Evolutionary conservation across 2,329 filamentous ascomycete species (phyloP), one percentile per base, ranked within the genome.

Genomic region (Zasmidium angulare): DNA sequence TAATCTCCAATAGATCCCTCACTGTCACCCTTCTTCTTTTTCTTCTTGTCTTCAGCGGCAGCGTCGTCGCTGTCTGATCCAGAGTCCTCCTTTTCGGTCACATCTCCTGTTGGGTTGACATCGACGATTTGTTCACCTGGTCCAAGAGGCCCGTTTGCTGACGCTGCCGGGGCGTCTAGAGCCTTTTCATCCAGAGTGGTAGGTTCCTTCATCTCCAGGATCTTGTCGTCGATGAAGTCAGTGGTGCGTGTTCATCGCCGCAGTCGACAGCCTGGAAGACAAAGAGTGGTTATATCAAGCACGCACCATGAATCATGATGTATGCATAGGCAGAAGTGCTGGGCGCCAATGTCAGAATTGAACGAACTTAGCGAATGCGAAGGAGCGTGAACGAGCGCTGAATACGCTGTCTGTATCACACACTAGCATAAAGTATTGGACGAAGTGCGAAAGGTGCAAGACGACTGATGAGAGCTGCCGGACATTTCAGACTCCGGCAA

Each of bases 1-100:
- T 69, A 69, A 56, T 68, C 67, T 29, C 59, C 61, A 26, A 67
- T 22, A 14, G 59, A 55, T 22, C 65, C 66, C n/a, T 48, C 29
- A n/a, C n/a, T n/a, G n/a, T n/a, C n/a, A 11, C 17, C 23, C 49
- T 53, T 46, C 29, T 58, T 54, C 50, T 58, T 49, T 26, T 54
- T 48, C 50, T 22, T 48, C 22, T 49, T 21, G 20, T 55, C 43
- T 17, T 22, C 21, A 4, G 20, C 22, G 17, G 40, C 36, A n/a
- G 4, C n/a, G 14, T 54, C 29, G 4, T 53, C 50, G 29, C 50
- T 53, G 22, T 53, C 50, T 20, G 50, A 53, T 53, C 19, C 26
- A 21, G 26, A 26, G 17, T 40, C 26, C n/a, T 52, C 50, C 26
- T 52, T 52, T 20, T 21, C 19, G 14, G 20, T 19, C 4, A 22